Conservation (phyloP, 106 monocot genomes). For the Alisma plantagoaquatica region DNA sequence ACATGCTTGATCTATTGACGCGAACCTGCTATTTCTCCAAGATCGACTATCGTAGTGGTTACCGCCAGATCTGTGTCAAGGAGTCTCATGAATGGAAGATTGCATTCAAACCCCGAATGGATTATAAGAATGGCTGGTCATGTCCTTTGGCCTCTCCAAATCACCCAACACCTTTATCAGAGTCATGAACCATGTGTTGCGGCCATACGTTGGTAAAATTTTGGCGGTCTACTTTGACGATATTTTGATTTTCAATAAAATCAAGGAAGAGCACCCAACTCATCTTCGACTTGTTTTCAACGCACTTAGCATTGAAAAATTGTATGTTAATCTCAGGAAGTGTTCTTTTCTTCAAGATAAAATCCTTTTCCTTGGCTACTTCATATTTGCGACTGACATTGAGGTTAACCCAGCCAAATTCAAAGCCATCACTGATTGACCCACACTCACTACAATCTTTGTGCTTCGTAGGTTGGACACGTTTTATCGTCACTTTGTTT, state of each 20-base stretch:
- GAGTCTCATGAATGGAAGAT: no score
- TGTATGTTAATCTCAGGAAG: not conserved
- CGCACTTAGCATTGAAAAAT: not conserved
- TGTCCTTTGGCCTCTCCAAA: not conserved
- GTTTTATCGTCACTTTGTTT: not conserved
- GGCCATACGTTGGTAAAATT: not conserved
- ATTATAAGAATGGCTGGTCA: not conserved
- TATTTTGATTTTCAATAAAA: not conserved
- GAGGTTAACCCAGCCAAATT: not conserved
- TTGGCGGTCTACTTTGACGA: not conserved
- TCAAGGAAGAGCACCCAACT: not conserved
- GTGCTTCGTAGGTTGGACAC: not conserved
- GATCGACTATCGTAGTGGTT: no score
- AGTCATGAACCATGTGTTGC: not conserved
- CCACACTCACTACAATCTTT: no score
- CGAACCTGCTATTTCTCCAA: no score
- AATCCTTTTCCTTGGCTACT: not conserved
- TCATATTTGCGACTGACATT: not conserved
- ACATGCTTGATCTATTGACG: no score
- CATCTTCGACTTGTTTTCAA: not conserved
- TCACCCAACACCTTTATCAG: not conserved
- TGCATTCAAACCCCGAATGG: no score
- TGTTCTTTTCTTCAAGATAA: not conserved
- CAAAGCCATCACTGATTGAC: not conserved
- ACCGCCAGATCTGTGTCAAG: no score